phyloP scores from a whole-genome alignment of 768 basidiomycete genomes.

The Postia placenta region DNA sequence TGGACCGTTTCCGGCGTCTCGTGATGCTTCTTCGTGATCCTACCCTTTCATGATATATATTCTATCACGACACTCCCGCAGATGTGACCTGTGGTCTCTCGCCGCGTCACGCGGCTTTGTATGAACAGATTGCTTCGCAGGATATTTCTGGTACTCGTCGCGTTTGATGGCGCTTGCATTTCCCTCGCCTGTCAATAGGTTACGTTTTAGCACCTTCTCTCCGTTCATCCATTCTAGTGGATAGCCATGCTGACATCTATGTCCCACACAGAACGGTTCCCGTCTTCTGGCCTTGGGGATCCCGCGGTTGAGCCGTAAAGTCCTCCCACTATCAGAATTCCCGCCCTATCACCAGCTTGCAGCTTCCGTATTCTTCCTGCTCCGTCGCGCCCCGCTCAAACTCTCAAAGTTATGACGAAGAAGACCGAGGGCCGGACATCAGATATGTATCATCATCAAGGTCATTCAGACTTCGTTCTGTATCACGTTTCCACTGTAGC shows the following conservation, averaged over 20 bases:
- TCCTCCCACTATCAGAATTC: not conserved
- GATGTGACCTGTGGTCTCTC: too few relatives aligned
- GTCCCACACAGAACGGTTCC: slow-evolving; percentile 24
- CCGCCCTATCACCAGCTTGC: too few relatives aligned
- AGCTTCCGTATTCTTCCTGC: not conserved
- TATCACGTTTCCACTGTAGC: not conserved
- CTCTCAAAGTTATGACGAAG: not conserved
- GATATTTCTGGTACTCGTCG: too few relatives aligned
- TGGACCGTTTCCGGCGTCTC: too few relatives aligned
- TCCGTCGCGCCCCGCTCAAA: not conserved
- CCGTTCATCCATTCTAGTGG: not conserved
- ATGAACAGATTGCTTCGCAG: too few relatives aligned
- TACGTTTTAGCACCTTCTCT: not conserved
- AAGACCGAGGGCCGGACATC: not conserved
- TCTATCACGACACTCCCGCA: too few relatives aligned
- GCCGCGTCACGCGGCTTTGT: too few relatives aligned
- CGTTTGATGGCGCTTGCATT: too few relatives aligned
- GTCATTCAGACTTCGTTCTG: not conserved
- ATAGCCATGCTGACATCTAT: slow-evolving; percentile 1
- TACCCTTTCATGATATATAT: too few relatives aligned
- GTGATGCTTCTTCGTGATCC: too few relatives aligned
- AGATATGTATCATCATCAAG: not conserved
- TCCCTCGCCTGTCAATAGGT: slow-evolving; percentile 1
- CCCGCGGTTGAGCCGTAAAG: not conserved
- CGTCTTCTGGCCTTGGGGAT: slow-evolving; percentile 30